Evolutionary conservation across 352 stramenopile genomes (phyloP).

Genomic region (Thalassiosira exigua): DNA sequence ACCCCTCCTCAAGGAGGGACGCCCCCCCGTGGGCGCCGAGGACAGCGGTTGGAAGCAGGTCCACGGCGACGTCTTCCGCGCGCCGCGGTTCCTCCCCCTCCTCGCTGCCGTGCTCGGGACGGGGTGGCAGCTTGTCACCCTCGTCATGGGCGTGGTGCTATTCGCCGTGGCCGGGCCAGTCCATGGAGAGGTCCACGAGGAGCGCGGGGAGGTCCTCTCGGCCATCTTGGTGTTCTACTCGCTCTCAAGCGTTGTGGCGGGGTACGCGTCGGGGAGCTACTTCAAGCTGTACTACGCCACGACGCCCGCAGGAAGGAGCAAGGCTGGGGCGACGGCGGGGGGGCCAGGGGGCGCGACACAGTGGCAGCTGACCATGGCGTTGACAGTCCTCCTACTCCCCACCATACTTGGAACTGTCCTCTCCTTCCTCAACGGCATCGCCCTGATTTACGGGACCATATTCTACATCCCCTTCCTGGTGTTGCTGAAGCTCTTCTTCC

Average conservation of each 20-base stretch:
- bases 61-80: conserved; percentile 94
- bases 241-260: conserved; percentile 96
- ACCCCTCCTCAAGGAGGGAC: conserved; percentile 95
- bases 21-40: conserved; percentile 97
- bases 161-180: conserved; percentile 95
- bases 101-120: conserved; percentile 95
- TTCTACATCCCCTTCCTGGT: conserved; percentile 94
- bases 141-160: conserved; percentile 95
- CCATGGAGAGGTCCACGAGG: conserved; percentile 96
- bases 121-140: conserved; percentile 95
- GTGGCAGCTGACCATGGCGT: conserved; percentile 97
- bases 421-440: conserved; percentile 95
- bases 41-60: conserved; percentile 89
- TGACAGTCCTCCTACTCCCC: conserved; percentile 95
- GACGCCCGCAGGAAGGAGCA: conserved; percentile 89
- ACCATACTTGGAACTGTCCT: conserved; percentile 93
- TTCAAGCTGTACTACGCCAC: conserved; percentile 99
- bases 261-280: conserved; percentile 95
- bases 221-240: conserved; percentile 97
- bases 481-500: conserved; percentile 83
- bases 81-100: conserved; percentile 92
- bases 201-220: conserved; percentile 95
- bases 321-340: too few relatives aligned
- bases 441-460: conserved; percentile 83
- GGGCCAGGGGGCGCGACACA: too few relatives aligned